phyloP scores from a whole-genome alignment of 495 filamentous ascomycete genomes.

The Opeltia flavorubescens region DNA sequence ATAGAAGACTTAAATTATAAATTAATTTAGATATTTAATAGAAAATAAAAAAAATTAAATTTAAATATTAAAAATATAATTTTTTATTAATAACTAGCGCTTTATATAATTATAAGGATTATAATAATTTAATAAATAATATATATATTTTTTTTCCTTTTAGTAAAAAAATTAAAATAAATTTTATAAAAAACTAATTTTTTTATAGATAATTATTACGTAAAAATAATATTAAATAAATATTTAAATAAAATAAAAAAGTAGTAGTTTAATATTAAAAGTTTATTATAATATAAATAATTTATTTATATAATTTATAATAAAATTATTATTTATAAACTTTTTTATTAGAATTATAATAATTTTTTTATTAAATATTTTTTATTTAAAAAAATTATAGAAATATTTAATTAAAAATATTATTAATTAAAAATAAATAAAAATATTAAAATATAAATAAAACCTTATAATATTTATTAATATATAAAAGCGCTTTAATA shows the following conservation, averaged over 20 bases:
- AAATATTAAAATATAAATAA: too few species aligned
- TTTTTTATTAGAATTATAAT: too few species aligned
- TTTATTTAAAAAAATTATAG: neutral
- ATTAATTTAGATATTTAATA: too few species aligned
- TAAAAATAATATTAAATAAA: too few species aligned
- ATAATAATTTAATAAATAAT: neutral
- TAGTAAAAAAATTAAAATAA: too few species aligned
- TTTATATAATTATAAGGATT: neutral
- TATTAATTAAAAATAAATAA: too few species aligned
- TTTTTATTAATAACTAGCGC: neutral
- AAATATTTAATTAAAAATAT: constrained; percentile 1
- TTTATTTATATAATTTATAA: neutral
- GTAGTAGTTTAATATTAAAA: neutral
- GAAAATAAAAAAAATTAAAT: too few species aligned
- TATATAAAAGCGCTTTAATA: neutral
- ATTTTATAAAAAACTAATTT: neutral
- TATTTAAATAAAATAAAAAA: neutral
- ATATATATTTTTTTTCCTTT: neutral
- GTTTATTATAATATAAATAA: neutral
- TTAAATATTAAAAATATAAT: constrained; percentile 1
- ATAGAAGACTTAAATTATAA: too few species aligned
- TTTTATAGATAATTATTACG: constrained; percentile 1
- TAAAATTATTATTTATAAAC: neutral
- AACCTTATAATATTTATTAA: constrained; percentile 1
- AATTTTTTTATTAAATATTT: constrained; percentile 2